Evolutionary conservation across 257 asterid genomes (phyloP).

Genomic region (Lavandula angustifolia): DNA sequence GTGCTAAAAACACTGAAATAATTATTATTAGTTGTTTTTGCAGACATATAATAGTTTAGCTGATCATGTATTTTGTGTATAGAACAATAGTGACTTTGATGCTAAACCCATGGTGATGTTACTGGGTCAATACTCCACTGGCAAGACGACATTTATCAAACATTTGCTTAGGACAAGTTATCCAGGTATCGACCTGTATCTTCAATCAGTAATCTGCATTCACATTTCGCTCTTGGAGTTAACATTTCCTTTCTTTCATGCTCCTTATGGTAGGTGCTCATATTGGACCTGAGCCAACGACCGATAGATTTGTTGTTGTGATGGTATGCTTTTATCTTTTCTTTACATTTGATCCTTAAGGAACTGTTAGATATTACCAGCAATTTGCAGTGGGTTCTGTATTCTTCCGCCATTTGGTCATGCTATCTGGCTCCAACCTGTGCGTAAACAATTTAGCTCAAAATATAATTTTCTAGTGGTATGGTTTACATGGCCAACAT

Average conservation of each 20-base stretch:
- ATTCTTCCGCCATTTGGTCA: slow-evolving; percentile 25
- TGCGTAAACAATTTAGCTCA: slow-evolving; percentile 6
- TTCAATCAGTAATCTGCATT: slow-evolving; percentile 19
- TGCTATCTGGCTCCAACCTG: slow-evolving; percentile 17
- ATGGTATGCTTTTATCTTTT: slow-evolving; percentile 55
- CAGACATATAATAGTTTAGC: slow-evolving; percentile 12
- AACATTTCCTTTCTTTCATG: slow-evolving; percentile 21
- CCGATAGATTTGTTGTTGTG: slow-evolving; percentile 98
- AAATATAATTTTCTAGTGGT: slow-evolving; percentile 8
- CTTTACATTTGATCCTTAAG: background rate
- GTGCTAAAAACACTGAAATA: slow-evolving; percentile 3
- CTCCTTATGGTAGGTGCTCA: slow-evolving; percentile 73
- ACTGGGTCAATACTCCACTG: slow-evolving; percentile 96
- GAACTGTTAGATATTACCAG: background rate
- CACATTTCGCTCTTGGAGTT: background rate
- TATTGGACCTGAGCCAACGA: slow-evolving; percentile 99
- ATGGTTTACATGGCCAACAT: background rate
- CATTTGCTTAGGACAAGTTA: slow-evolving; percentile 82
- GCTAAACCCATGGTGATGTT: slow-evolving; percentile 99
- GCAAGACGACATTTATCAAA: slow-evolving; percentile 94
- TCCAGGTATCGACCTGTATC: slow-evolving; percentile 59
- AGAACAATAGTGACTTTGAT: slow-evolving; percentile 92
- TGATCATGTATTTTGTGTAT: slow-evolving; percentile 20
- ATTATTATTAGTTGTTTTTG: background rate
- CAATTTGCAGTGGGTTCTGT: slow-evolving; percentile 5